Evolutionary conservation across 2,329 filamentous ascomycete species (phyloP), one percentile per base, ranked within the genome.

Genomic region (Fusarium irregulare): DNA sequence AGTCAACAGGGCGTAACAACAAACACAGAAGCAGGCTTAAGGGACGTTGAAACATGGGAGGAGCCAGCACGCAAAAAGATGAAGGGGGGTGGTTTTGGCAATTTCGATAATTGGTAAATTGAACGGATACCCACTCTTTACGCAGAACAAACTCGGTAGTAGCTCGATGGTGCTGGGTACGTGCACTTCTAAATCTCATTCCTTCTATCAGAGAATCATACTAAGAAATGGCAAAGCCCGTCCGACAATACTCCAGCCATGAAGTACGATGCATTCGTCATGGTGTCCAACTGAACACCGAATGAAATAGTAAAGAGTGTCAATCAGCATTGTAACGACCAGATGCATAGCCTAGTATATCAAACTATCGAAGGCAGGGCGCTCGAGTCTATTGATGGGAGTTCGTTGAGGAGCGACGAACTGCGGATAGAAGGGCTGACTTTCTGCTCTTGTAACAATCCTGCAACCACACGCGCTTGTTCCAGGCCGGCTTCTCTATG

Each of bases 31-130:
- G 86, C 89, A 64, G 81, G 91, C 71, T 84, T 89, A 60, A 81
- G 90, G 45, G 89, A 87, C 45, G 85, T 90, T 21, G 90, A 91
- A 62, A 83, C 86, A 40, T 91, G 89, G 78, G 89, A 89, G 57
- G 89, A 93, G 73, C 93, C 92, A 20, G 88, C 85, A 6, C 90
- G 88, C 80, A 98, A 98, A 82, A 98, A 97, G 82, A 80, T 84
- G 4, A 96, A 92, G 77, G 79, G 77, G 2, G 88, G 89, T 14
- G 94, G 93, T 0, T 99, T 98, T 84, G 94, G 95, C 4, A 97
- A 98, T 80, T 99, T 99, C 79, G 94, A 97, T 80, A 88, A 84
- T 40, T 99, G 96, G 95, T 98, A 83, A 60, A 56, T 20, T 30
- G 28, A 50, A 53, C 44, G 13, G 25, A 11, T 32, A 60, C 25